These are phyloP conservation scores for Auriscalpium microsporum DNA, from an alignment of 768 basidiomycete genomes.

Conservation along the genomic window DNA sequence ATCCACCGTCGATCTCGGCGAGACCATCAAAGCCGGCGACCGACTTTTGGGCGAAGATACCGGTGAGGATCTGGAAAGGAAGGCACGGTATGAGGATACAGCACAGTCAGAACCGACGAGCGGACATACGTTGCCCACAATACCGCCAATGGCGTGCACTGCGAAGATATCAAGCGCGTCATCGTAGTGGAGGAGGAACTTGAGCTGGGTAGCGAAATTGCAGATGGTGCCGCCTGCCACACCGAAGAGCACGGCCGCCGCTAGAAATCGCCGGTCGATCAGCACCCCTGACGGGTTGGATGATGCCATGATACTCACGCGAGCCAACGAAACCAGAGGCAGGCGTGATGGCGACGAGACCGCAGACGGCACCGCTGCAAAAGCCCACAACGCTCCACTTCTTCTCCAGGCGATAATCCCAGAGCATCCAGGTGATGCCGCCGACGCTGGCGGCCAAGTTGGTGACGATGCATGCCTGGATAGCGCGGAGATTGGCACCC, in stretches of 20 bases:
- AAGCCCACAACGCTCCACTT: constrained; percentile 94
- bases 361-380: constrained; percentile 90
- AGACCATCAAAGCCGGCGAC: constrained; percentile 41
- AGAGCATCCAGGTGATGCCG: constrained; percentile 87
- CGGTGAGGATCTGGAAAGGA: constrained; percentile 24
- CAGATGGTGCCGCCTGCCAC: constrained; percentile 75
- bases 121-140: constrained; percentile 53
- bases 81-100: not conserved
- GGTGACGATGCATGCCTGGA: constrained; percentile 86
- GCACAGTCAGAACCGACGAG: not conserved
- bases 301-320: constrained; percentile 34
- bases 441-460: constrained; percentile 88
- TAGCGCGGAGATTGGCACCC: constrained; percentile 79
- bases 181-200: constrained; percentile 69
- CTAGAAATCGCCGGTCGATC: constrained; percentile 22
- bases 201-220: constrained; percentile 95
- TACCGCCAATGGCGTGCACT: constrained; percentile 68
- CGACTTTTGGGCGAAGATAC: constrained; percentile 23
- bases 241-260: constrained; percentile 81
- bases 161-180: constrained; percentile 90
- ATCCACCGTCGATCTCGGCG: constrained; percentile 37
- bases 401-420: constrained; percentile 88
- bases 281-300: not conserved
- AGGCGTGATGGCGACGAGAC: constrained; percentile 87
- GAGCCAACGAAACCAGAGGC: constrained; percentile 75